Base-by-base conservation (phyloP, 2,329 filamentous ascomycete species). In the Ilyonectria mors-panacis region DNA sequence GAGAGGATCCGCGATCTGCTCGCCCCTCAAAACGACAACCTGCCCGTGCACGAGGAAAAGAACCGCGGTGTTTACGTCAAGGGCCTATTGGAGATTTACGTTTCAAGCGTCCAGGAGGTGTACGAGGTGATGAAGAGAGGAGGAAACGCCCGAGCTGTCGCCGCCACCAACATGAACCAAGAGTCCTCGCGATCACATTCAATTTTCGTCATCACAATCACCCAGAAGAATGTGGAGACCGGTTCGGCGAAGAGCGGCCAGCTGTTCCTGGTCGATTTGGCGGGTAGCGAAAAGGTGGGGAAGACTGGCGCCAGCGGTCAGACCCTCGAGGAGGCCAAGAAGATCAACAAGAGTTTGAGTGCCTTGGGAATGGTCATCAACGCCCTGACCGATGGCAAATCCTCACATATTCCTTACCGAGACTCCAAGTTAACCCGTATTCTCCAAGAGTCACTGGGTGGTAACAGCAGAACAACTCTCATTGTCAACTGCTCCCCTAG, bases 311-410 rank as follows among this genome's bases (percentile, higher is more conserved):
- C 96, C 69, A 98, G 94, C 80, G 96, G 96, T 64, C 96, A 98
- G 83, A 98, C 95, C 5, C 87, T 99, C 48, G 96, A 98, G 81
- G 96, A 99, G 81, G 96, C 96, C 68, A 98, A 98, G 87, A 99
- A 99, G 88, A 99, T 99, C 88, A 99, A 99, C 88, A 98, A 98
- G 88, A 98, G 94, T 87, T 88, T 99, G 85, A 98, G 95, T 84
- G 95, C 96, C 62, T 88, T 99, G 67, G 96, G 96, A 77, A 98
- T 98, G 95, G 96, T 98, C 84, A 99, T 99, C 87, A 98, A 98
- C 83, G 91, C 95, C 60, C 85, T 99, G 76, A 98, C 96, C 3
- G 96, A 98, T 80, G 95, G 95, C 79, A 98, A 97, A 93, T 97
- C 95, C 47, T 94, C 93, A 51, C 95, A 98, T 78, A 89, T 99